Conservation (phyloP, 306 rosid genomes). For the Sicyos baderoa region DNA sequence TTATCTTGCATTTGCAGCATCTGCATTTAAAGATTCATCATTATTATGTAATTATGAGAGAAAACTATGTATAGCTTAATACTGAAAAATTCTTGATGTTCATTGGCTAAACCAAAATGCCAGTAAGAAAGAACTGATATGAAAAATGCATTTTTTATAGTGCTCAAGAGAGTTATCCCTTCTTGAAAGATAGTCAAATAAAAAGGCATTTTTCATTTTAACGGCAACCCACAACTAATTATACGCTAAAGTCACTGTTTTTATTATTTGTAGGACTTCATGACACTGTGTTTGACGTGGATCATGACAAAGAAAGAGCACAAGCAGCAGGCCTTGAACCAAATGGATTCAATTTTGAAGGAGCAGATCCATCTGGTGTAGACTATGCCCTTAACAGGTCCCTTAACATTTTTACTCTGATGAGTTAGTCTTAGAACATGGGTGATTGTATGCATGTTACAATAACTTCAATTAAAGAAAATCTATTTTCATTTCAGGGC, state of each 20-base stretch:
- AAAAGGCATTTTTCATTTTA: not conserved
- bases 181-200: too few relatives aligned
- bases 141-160: too few relatives aligned
- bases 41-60: not conserved
- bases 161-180: too few relatives aligned
- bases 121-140: too few relatives aligned
- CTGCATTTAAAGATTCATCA: not conserved
- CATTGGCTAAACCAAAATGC: constrained; percentile 38
- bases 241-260: constrained; percentile 17
- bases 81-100: too few relatives aligned
- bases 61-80: not conserved
- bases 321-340: constrained; percentile 68
- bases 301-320: constrained; percentile 77
- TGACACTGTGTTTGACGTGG: constrained; percentile 81
- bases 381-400: constrained; percentile 91
- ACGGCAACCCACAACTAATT: not conserved
- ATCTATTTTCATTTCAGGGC: constrained; percentile 47
- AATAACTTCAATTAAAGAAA: constrained; percentile 5
- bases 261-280: constrained; percentile 52
- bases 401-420: constrained; percentile 14
- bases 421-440: not conserved
- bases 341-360: constrained; percentile 87
- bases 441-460: constrained; percentile 26
- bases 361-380: constrained; percentile 79
- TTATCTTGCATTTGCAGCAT: not conserved